These are phyloP conservation scores for Hortaea sp. DNA, from an alignment of 2,329 filamentous ascomycete species.

Conservation along the genomic window DNA sequence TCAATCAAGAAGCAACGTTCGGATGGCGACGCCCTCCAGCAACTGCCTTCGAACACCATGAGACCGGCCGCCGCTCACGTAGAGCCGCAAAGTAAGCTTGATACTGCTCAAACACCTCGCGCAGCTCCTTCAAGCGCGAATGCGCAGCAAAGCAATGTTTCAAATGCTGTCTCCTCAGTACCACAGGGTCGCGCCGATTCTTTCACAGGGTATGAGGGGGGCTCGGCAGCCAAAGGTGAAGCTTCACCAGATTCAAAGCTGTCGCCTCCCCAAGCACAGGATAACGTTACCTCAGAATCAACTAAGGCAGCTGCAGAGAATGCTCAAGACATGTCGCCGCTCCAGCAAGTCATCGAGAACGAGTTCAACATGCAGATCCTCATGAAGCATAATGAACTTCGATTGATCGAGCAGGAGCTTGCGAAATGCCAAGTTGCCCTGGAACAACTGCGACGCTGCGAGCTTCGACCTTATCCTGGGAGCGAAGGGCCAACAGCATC, in stretches of 20 bases:
- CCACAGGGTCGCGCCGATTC: too few species aligned
- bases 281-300: too few species aligned
- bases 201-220: too few species aligned
- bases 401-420: slow-evolving; percentile 89
- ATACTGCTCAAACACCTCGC: too few species aligned
- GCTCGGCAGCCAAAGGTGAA: too few species aligned
- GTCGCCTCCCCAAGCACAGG: too few species aligned
- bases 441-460: slow-evolving; percentile 86
- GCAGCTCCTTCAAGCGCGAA: too few species aligned
- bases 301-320: background rate
- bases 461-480: slow-evolving; percentile 81
- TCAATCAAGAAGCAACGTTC: slow-evolving; percentile 4
- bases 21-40: background rate
- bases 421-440: slow-evolving; percentile 90
- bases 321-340: slow-evolving; percentile 32
- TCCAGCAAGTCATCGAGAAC: slow-evolving; percentile 66
- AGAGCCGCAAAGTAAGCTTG: too few species aligned
- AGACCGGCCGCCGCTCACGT: too few species aligned
- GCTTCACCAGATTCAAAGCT: too few species aligned
- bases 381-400: slow-evolving; percentile 87
- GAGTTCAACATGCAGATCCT: slow-evolving; percentile 88
- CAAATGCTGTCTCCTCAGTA: too few species aligned
- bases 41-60: background rate
- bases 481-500: slow-evolving; percentile 56
- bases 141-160: too few species aligned